These are phyloP conservation scores for Pichia ethanolica DNA, from an alignment of 805 yeast genomes.

Conservation along the genomic window DNA sequence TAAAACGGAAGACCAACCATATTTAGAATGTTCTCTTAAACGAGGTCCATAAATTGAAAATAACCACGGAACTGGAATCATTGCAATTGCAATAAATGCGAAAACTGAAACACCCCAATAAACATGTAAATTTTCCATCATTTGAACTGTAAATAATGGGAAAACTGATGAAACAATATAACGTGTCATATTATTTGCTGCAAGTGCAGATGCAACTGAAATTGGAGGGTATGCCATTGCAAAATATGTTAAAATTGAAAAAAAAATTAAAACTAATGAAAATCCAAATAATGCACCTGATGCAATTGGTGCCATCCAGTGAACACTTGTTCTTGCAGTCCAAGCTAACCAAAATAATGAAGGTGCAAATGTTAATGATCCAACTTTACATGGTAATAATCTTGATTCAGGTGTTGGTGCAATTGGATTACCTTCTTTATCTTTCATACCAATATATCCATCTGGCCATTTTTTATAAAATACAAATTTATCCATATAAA, in stretches of 20 bases:
- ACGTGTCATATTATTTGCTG: slow-evolving; percentile 78
- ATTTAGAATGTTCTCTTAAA: slow-evolving; percentile 50
- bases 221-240: slow-evolving; percentile 67
- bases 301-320: slow-evolving; percentile 70
- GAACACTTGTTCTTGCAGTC: slow-evolving; percentile 54
- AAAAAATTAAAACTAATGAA: slow-evolving; percentile 64
- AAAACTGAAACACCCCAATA: slow-evolving; percentile 76
- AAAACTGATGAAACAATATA: slow-evolving; percentile 70
- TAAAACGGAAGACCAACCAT: slow-evolving; percentile 46
- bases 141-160: slow-evolving; percentile 81
- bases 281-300: slow-evolving; percentile 78
- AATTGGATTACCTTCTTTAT: slow-evolving; percentile 44
- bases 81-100: slow-evolving; percentile 56
- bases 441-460: slow-evolving; percentile 53
- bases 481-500: slow-evolving; percentile 39
- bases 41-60: slow-evolving; percentile 52
- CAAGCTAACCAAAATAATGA: slow-evolving; percentile 78
- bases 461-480: slow-evolving; percentile 53
- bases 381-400: slow-evolving; percentile 55
- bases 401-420: slow-evolving; percentile 56
- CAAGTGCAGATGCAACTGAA: slow-evolving; percentile 78
- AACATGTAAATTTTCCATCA: slow-evolving; percentile 63
- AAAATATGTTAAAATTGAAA: slow-evolving; percentile 61
- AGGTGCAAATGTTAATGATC: slow-evolving; percentile 59
- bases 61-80: slow-evolving; percentile 71